These are phyloP conservation scores for Cutaneotrichosporon curvatum DNA, from an alignment of 1,284 basidiomycete genomes.

Conservation along the genomic window DNA sequence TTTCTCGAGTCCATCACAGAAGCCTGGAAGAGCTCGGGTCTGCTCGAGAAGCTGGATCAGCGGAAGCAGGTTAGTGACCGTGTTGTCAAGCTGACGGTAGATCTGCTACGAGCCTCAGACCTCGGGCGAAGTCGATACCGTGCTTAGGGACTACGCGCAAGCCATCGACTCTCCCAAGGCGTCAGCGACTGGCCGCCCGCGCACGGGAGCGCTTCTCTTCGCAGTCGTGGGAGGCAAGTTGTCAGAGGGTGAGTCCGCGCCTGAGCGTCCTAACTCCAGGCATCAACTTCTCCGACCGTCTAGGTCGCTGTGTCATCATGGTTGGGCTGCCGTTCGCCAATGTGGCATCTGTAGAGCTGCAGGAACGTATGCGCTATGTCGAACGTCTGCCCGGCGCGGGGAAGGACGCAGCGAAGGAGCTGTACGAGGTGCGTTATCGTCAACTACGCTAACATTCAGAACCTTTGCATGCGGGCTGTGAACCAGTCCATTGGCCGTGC, in stretches of 20 bases:
- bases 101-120: conserved; percentile 84
- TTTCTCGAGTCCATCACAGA: conserved; percentile 65
- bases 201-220: conserved; percentile 50
- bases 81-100: conserved; percentile 46
- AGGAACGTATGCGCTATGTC: conserved; percentile 84
- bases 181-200: background rate
- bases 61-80: conserved; percentile 62
- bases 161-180: conserved; percentile 47
- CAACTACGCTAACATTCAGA: conserved; percentile 40
- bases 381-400: conserved; percentile 48
- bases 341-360: conserved; percentile 77
- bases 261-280: conserved; percentile 40
- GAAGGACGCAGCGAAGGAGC: conserved; percentile 68
- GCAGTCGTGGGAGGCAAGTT: conserved; percentile 96
- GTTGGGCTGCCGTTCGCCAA: conserved; percentile 93
- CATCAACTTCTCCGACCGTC: conserved; percentile 85
- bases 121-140: conserved; percentile 64
- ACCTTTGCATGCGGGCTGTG: conserved; percentile 91
- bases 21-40: conserved; percentile 59
- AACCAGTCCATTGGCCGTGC: conserved; percentile 96
- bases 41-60: conserved; percentile 56
- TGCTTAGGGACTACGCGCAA: conserved; percentile 67
- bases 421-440: conserved; percentile 56
- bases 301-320: conserved; percentile 82
- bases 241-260: conserved; percentile 60